Base-by-base conservation (phyloP, 2,329 filamentous ascomycete species). In the Alternaria consortialis region DNA sequence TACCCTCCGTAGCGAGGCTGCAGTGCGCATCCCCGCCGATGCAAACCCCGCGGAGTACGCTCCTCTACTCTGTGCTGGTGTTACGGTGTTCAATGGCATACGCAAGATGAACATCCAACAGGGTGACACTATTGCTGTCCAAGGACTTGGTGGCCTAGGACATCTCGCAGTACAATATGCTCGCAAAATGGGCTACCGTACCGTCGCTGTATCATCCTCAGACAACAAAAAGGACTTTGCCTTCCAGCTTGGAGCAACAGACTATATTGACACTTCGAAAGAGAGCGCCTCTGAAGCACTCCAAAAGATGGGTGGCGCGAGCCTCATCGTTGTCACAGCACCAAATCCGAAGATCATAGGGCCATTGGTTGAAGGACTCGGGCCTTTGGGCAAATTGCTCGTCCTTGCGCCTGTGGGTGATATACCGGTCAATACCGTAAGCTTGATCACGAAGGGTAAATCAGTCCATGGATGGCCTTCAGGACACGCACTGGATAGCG, bases 251-350 rank as follows among this genome's bases (percentile, higher is more conserved):
- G 87, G 87, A 7, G 86, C 86, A 0, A 83, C 83, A 57, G 84
- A 86, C 53, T 88, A 86, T 69, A 81, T 88, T 55, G 83, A 86
- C 65, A 80, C 85, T 64, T 83, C 82, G 65, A 80, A 81, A 39
- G 79, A 83, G 27, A 84, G 89, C 44, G 77, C 82, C 0, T 80
- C 76, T 2, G 77, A 80, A 47, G 82, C 82, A 57, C 80, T 90
- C 34, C 78, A 79, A 76, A 83, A 83, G 65, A 77, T 90, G 20
- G 89, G 89, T 15, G 88, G 88, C 27, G 89, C 89, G 0, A 81
- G 82, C 3, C 76, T 89, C 53, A 85, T 91, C 58, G 82, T 90
- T 5, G 81, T 86, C 39, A 91, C 89, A 3, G 88, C 87, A 4
- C 88, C 89, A 6, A 87, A 86, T 70, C 81, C 86, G 1, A 79